Evolutionary conservation across 306 rosid genomes (phyloP).

Genomic region (Luffa aegyptiaca): DNA sequence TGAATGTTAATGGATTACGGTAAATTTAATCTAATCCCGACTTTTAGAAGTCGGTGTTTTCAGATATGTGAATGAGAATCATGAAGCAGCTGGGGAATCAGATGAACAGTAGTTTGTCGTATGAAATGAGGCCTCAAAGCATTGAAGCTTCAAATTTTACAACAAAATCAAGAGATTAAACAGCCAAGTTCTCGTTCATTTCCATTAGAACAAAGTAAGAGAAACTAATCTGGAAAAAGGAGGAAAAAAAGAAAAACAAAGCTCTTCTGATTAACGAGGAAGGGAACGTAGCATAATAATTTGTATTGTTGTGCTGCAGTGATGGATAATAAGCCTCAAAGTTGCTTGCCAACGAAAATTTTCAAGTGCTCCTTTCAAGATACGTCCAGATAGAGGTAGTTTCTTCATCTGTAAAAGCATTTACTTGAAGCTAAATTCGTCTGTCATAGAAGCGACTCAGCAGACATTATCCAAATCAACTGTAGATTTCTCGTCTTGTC

Average conservation of each 20-base stretch:
- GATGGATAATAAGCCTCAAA: not conserved
- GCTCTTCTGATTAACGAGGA: slow-evolving; percentile 9
- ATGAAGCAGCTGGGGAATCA: not conserved
- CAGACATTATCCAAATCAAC: slow-evolving; percentile 44
- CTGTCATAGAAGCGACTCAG: not conserved
- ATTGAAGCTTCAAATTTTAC: slow-evolving; percentile 6
- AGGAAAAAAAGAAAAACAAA: not conserved
- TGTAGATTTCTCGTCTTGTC: slow-evolving; percentile 31
- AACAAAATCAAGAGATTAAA: slow-evolving; percentile 11
- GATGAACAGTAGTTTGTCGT: not conserved
- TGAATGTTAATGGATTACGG: not conserved
- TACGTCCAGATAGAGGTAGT: not conserved
- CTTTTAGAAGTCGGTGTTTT: not conserved
- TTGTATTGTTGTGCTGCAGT: slow-evolving; percentile 5
- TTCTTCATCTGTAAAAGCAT: not conserved
- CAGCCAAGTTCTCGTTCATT: not conserved
- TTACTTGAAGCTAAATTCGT: not conserved
- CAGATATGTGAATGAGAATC: not conserved
- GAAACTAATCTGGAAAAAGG: slow-evolving; percentile 6
- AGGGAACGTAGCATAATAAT: slow-evolving; percentile 4
- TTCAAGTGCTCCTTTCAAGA: not conserved
- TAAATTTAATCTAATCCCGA: not conserved
- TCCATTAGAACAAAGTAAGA: slow-evolving; percentile 8
- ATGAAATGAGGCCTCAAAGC: slow-evolving; percentile 5
- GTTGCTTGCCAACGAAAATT: not conserved